Evolutionary conservation across 2,329 filamentous ascomycete species (phyloP).

Genomic region (Magnaporthiopsis rhizophila): DNA sequence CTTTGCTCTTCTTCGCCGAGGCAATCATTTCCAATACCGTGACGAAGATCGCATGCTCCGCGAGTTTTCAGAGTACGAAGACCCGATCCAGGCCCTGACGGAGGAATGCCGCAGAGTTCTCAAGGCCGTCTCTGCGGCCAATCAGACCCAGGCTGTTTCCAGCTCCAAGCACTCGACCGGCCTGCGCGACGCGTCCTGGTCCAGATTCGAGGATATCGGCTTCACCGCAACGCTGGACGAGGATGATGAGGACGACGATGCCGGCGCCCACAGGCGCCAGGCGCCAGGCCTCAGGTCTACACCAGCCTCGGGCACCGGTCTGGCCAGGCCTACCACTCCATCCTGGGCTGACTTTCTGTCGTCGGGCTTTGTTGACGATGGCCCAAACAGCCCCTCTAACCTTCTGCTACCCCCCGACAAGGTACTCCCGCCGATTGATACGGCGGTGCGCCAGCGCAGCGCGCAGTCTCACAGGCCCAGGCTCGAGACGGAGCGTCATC

Average conservation of each 20-base stretch:
- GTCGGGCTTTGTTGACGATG: constrained; percentile 78
- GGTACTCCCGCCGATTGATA: constrained; percentile 75
- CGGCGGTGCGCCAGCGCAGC: constrained; percentile 64
- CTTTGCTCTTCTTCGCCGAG: constrained; percentile 80
- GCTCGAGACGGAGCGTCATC: constrained; percentile 56
- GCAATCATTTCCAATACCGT: constrained; percentile 91
- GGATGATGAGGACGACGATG: constrained; percentile 56
- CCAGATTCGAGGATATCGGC: constrained; percentile 89
- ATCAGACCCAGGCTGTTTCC: constrained; percentile 68
- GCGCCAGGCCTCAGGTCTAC: constrained; percentile 50
- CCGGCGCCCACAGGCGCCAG: constrained; percentile 27
- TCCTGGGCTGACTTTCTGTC: constrained; percentile 98
- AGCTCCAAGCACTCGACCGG: constrained; percentile 64
- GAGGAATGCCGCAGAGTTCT: constrained; percentile 92
- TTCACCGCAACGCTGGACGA: constrained; percentile 73
- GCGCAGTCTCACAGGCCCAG: constrained; percentile 76
- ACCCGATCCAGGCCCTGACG: constrained; percentile 79
- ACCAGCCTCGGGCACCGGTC: constrained; percentile 55
- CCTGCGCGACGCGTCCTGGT: constrained; percentile 85
- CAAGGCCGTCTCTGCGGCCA: constrained; percentile 77
- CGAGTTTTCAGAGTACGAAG: constrained; percentile 80
- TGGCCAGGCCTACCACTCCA: constrained; percentile 82
- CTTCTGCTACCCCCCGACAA: constrained; percentile 87
- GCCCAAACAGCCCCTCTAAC: constrained; percentile 53
- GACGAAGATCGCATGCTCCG: constrained; percentile 80